Conservation (phyloP, 148 eudicot species). For the Salicornia ramosissima region DNA sequence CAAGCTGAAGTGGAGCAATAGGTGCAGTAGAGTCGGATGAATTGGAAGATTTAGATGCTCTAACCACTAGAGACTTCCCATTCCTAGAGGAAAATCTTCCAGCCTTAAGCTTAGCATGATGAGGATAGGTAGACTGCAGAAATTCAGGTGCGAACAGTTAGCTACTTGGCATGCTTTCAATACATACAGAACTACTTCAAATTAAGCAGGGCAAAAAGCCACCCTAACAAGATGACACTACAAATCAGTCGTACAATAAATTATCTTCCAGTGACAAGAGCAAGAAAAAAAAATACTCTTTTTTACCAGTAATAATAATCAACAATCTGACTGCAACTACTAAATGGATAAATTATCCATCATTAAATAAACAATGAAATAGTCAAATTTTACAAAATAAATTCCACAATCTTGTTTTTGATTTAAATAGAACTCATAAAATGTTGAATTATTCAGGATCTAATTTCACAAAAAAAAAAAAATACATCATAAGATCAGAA, state of each 20-base stretch:
- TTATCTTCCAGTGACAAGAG: not conserved
- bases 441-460: too few species aligned
- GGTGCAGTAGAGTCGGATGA: slow-evolving; percentile 40
- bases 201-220: not conserved
- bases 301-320: too few species aligned
- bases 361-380: too few species aligned
- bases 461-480: too few species aligned
- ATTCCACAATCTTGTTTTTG: too few species aligned
- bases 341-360: too few species aligned
- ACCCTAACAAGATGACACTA: not conserved
- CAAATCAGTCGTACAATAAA: too few species aligned
- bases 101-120: slow-evolving; percentile 30
- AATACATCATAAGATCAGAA: too few species aligned
- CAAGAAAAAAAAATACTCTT: not conserved
- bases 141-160: slow-evolving; percentile 5
- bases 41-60: slow-evolving; percentile 61
- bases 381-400: too few species aligned
- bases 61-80: slow-evolving; percentile 36
- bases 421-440: too few species aligned
- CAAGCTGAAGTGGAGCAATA: slow-evolving; percentile 88
- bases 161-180: not conserved
- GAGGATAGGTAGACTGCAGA: slow-evolving; percentile 33
- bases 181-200: not conserved
- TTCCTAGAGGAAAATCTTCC: slow-evolving; percentile 30
- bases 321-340: too few species aligned